A percentile compares a stretch with the other conserved stretches of the same genome.
Evolutionary conservation across 345 rosid genomes (phyloP).

Genomic region (Heritiera fomes): DNA sequence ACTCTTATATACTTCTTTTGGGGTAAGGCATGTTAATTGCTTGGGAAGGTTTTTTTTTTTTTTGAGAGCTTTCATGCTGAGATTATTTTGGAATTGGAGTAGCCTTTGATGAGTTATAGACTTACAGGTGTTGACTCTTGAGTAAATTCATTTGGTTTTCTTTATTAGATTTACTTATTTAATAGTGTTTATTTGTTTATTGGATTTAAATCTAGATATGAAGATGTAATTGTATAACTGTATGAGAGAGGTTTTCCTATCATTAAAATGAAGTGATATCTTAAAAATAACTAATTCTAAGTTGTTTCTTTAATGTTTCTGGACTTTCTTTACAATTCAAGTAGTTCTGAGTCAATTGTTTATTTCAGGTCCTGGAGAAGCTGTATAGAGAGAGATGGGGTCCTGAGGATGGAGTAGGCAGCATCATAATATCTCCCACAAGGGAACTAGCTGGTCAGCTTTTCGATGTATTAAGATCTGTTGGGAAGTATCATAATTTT

Average conservation of each 20-base stretch:
- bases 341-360: constrained; percentile 5
- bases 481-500: constrained; percentile 76
- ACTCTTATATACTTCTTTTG: background rate
- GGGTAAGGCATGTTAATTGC: no score
- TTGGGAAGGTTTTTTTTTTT: background rate
- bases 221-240: background rate
- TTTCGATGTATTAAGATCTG: constrained; percentile 69
- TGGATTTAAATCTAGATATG: background rate
- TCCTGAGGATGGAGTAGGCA: constrained; percentile 87
- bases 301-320: background rate
- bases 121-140: no score
- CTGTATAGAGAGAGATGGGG: constrained; percentile 83
- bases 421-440: constrained; percentile 89
- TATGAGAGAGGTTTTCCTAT: background rate
- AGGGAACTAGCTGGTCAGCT: constrained; percentile 88
- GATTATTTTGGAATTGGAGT: background rate
- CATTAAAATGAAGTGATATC: background rate
- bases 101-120: no score
- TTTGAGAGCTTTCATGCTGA: background rate
- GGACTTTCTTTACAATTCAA: background rate
- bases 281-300: background rate
- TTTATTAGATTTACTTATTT: background rate
- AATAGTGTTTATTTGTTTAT: background rate
- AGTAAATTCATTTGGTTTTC: background rate
- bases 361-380: constrained; percentile 69